Evolutionary conservation across 75 land plant species (phyloP), one percentile per base, ranked within the genome.

Genomic region (Pinus albicaulis): DNA sequence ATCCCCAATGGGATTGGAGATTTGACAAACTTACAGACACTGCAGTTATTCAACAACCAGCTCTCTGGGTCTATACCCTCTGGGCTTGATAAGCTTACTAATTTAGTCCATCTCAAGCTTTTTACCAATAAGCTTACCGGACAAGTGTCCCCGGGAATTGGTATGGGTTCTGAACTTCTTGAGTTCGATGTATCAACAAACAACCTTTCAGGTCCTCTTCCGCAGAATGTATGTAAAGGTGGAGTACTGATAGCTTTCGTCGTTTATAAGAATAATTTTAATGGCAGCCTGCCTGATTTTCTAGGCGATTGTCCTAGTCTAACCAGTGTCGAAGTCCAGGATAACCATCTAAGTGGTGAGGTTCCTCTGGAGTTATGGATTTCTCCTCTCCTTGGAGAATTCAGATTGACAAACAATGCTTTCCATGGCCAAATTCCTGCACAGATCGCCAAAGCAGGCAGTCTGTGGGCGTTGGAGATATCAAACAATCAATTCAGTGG

Each of bases 401-500:
- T 88, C 20, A 63, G 74, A 71, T 53, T 88, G 44, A 76, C 81
- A 44, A 23, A 77, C 56, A 93, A 93, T 73, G 28, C 56, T 8
- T 80, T 93, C 76, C 34, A 84, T 17, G 96, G 94, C 34, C 22
- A 44, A 56, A 83, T 91, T 8, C 89, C 91, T 2, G 82, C 74
- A 4, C 41, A 44, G 31, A 23, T 89, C 19, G 52, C 71, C 17
- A 11, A 19, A 56, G 55, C 58, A 17, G 7, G 59, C 4, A 82
- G 79, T 34, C 77, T 91, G 10, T 59, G 55, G 15, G 20, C 59
- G 28, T 24, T 91, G 15, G 86, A 91, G 55, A 66, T 85, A 1
- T 11, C 53, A 34, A 69, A 89, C 75, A 92, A 92, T 69, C 62
- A 25, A 31, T 84, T 92, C 57, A 71, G 78, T 59, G 70, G 68